phyloP scores from a whole-genome alignment of 768 basidiomycete species.

The Phlebiopsis gigantea region DNA sequence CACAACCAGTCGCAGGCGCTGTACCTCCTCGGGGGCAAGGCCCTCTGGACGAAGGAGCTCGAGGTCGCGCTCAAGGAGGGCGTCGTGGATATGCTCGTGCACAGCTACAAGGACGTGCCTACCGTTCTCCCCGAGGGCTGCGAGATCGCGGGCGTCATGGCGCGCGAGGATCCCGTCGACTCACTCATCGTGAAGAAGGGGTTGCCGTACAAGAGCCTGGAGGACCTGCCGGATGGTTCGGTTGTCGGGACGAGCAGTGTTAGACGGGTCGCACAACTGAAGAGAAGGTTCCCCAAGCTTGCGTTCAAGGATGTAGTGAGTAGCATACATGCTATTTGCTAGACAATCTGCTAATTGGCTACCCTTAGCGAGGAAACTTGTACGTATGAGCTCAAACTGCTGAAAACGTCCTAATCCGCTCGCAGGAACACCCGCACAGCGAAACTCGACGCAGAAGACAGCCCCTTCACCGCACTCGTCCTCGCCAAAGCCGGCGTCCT shows the following conservation, averaged over 20 bases:
- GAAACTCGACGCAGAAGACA: conserved; percentile 82
- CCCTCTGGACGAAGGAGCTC: conserved; percentile 95
- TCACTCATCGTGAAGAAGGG: conserved; percentile 83
- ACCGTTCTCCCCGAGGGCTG: conserved; percentile 83
- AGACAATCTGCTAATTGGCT: neutral
- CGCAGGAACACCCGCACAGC: conserved; percentile 80
- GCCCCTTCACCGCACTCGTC: conserved; percentile 81
- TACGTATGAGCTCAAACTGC: conserved; percentile 32
- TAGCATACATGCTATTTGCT: conserved; percentile 16
- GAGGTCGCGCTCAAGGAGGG: conserved; percentile 74
- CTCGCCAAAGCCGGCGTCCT: conserved; percentile 92
- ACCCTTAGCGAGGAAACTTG: conserved; percentile 76
- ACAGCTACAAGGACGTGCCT: conserved; percentile 91
- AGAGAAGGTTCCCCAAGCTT: conserved; percentile 68
- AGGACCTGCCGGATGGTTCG: conserved; percentile 81
- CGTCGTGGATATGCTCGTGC: conserved; percentile 87
- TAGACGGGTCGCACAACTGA: conserved; percentile 85
- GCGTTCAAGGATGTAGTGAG: conserved; percentile 86
- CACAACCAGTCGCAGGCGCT: conserved; percentile 84
- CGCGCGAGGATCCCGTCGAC: conserved; percentile 87
- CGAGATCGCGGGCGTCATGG: conserved; percentile 76
- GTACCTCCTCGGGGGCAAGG: conserved; percentile 86
- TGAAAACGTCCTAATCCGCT: neutral
- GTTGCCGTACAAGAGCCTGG: conserved; percentile 59
- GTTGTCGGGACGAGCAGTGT: conserved; percentile 97